Evolutionary conservation across 1,284 basidiomycete genomes (phyloP), one percentile per base, ranked within the genome.

Genomic region (Cerioporus squamosus): DNA sequence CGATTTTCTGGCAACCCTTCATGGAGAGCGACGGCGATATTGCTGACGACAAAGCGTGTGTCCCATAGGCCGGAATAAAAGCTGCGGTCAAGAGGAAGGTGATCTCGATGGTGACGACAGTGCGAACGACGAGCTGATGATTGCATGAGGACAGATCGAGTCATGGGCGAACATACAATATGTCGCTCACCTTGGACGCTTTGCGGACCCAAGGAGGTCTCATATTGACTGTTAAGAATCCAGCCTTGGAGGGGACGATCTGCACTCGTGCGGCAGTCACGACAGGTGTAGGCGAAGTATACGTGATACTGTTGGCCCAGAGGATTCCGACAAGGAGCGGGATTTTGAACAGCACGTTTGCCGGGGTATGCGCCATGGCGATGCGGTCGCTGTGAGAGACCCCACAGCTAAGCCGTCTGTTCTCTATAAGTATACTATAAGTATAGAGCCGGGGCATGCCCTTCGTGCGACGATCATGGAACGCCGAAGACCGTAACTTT

Each of bases 221-320:
- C 47, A 53, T 38, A 1, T 42, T 54, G 9, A 49, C n/a, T 4
- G 47, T 45, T 2, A 44, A 33, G 7, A 24, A 49, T 29, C 43
- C 53, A 17, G 33, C 18, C 33, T 36, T 17, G 33, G 33, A 17
- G 29, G 33, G 5, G 43, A 29, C 9, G 42, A 29, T 8, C 45
- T 20, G 14, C 44, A 1, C 33, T 24, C 2, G 43, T 15, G 17
- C 48, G 14, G 18, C 29, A 17, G 40, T 26, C 4, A 50, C 53
- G 31, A 51, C 49, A 15, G 61, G 48, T 15, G 29, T 53, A 1
- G 61, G 61, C 0, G 61, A 38, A 17, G 57, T 54, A 29, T 59
- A 59, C 2, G 53, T 44, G 39, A 59, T 29, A n/a, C 46, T 26
- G 54, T 62, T 51, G 14, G 61, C 53, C 61, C 47, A 53, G 6